Evolutionary conservation across 371 early-diverging fungal species (phyloP), one percentile per base, ranked within the genome.

Genomic region (Amoeboaphelidium protococcarum): DNA sequence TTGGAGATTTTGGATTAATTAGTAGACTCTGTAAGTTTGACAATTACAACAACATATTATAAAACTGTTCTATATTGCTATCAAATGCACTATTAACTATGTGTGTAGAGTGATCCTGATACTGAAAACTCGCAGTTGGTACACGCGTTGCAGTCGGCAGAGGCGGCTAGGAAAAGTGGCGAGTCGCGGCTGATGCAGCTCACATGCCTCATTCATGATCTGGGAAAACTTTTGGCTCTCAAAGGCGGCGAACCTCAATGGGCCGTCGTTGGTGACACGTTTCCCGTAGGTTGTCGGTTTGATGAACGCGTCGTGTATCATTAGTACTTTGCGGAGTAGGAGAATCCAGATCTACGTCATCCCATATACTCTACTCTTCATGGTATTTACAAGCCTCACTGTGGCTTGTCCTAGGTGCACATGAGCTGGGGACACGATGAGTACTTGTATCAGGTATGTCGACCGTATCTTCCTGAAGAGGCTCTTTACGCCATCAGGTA

Each of bases 361-460:
- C 47, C 56, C 2, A 52, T 53, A 2, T 67, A 64, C 42, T 55
- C 54, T 1, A 58, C 64, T 0, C 37, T 50, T 13, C 59, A 59
- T 41, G 73, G 73, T n/a, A 65, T 73, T 21, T 73, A 72, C 43
- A 23, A 45, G 13, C 60, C 66, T 16, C 51, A 65, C 22, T 68
- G 70, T 52, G 73, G 73, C 3, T 50, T 73, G 0, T 58, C 61
- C 6, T 52, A 64, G 1, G 57, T 72, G 0, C 59, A 67, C 42
- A 50, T 73, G 51, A 59, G 63, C 26, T 73, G 58, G 45, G 73
- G 73, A 13, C 71, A 73, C 48, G 73, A 73, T 37, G 72, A 73
- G 41, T 73, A 72, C 40, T 27, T 72, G 13, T 68, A 65, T 41
- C 58, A 63, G 6, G 69, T 73, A 2, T 54, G 59, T 48, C 65